phyloP scores from a whole-genome alignment of 2,329 filamentous ascomycete species.

The Anthostomella pinea region DNA sequence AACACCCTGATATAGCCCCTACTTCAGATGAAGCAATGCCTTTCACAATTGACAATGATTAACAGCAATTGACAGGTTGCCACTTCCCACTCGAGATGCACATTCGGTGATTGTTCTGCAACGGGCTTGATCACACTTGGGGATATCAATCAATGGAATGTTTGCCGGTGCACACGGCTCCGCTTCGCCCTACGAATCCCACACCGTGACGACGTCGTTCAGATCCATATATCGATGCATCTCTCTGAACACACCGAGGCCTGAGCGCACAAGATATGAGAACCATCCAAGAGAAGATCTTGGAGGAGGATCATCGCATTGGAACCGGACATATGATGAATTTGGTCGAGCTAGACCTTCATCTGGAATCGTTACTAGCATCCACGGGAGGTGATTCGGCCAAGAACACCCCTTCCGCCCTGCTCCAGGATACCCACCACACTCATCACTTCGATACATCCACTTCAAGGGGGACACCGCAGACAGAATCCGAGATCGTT shows the following conservation, averaged over 20 bases:
- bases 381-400: constrained; percentile 20
- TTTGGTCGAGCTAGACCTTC: constrained; percentile 28
- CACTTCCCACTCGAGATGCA: constrained; percentile 17
- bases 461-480: constrained; percentile 24
- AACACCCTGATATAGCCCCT: too few relatives aligned
- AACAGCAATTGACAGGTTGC: constrained; percentile 18
- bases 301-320: constrained; percentile 26
- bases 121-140: constrained; percentile 17
- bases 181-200: constrained; percentile 25
- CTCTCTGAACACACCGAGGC: constrained; percentile 18
- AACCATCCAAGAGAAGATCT: constrained; percentile 23
- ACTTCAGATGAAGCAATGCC: too few relatives aligned
- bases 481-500: constrained; percentile 30
- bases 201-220: constrained; percentile 26
- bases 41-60: too few relatives aligned
- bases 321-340: constrained; percentile 23
- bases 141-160: constrained; percentile 27
- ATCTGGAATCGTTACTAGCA: constrained; percentile 26
- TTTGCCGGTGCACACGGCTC: constrained; percentile 16
- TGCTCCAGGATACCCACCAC: constrained; percentile 19
- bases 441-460: constrained; percentile 19
- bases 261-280: constrained; percentile 30
- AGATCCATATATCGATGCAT: constrained; percentile 30
- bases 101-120: constrained; percentile 18
- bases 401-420: constrained; percentile 22